These are phyloP conservation scores for Plectosphaerella sp. DNA, from an alignment of 2,329 filamentous ascomycete genomes.

Conservation along the genomic window DNA sequence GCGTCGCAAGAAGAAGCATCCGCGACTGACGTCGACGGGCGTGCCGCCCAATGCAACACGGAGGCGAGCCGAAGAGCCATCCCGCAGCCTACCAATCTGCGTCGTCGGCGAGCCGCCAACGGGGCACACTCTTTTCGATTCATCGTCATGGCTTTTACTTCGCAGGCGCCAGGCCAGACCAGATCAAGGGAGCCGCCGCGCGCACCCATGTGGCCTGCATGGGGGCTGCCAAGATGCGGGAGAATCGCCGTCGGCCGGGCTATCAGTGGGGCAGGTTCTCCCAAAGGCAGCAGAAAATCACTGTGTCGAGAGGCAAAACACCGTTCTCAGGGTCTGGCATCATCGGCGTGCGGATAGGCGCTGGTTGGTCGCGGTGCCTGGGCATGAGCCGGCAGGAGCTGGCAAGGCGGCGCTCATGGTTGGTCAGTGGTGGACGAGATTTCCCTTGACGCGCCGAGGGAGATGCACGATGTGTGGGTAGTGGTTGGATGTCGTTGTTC, in stretches of 20 bases:
- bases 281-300: background rate
- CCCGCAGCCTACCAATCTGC: background rate
- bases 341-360: too few relatives aligned
- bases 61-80: background rate
- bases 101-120: background rate
- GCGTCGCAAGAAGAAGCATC: background rate
- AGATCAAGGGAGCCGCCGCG: too few relatives aligned
- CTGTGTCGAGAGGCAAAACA: background rate
- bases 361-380: background rate
- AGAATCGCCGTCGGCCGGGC: too few relatives aligned
- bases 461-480: background rate
- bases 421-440: background rate
- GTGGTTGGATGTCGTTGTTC: background rate
- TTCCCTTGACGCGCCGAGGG: background rate
- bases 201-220: too few relatives aligned
- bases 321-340: too few relatives aligned
- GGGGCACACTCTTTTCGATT: background rate
- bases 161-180: background rate
- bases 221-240: too few relatives aligned
- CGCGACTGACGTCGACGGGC: background rate
- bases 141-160: background rate
- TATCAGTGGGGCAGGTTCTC: too few relatives aligned
- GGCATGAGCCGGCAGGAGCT: background rate
- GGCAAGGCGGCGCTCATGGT: background rate
- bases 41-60: background rate